Percentiles rank a stretch among this genome's conserved stretches.
phyloP scores from a whole-genome alignment of 169 alveolate genomes.

The Plasmodium gonderi region DNA sequence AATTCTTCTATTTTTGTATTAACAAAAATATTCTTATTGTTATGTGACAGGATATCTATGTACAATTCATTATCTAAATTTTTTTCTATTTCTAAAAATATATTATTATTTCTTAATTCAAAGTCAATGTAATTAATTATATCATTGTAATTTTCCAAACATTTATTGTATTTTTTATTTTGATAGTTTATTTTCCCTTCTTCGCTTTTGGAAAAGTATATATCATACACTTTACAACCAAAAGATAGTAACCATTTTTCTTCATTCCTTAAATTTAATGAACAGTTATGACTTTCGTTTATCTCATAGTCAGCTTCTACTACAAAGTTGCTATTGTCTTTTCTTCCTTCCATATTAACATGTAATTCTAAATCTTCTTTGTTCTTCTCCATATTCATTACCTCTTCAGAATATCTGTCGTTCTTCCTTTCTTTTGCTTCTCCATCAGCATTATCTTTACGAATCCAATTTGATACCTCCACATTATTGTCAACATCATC shows the following conservation, averaged over 20 bases:
- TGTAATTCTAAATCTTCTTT: neutral
- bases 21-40: neutral
- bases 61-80: conserved; percentile 52
- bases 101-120: conserved; percentile 64
- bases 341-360: neutral
- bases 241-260: neutral
- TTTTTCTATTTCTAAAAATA: conserved; percentile 71
- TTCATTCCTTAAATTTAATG: neutral
- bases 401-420: neutral
- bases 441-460: neutral
- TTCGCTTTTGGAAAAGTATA: conserved; percentile 51
- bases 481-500: conserved; percentile 6
- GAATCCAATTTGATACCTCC: neutral
- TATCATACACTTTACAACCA: conserved; percentile 19
- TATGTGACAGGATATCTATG: conserved; percentile 47
- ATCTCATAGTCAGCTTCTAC: neutral
- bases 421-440: neutral
- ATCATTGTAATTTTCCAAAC: conserved; percentile 72
- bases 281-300: neutral
- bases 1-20: conserved; percentile 52
- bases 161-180: conserved; percentile 45
- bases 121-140: conserved; percentile 65
- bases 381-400: neutral
- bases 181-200: conserved; percentile 63
- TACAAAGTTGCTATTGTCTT: neutral